Base-by-base conservation (phyloP, 306 rosid genomes). In the Casuarina equisetifolia region DNA sequence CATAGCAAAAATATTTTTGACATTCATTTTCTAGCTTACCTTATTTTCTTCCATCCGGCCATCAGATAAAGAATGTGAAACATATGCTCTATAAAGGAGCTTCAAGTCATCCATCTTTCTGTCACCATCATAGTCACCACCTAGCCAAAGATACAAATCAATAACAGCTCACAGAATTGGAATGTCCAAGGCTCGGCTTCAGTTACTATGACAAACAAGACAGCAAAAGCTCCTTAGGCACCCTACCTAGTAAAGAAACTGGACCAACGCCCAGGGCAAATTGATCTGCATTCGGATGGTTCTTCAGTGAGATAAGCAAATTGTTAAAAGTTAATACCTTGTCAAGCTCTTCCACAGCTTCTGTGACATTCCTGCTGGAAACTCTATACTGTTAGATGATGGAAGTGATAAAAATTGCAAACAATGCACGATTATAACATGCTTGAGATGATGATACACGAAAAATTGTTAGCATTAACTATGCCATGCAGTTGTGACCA, bases 231-330 rank as follows among this genome's bases (percentile, higher is more conserved):
- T 36, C 45, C 40, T 59, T 38, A 40, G 25, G 64, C 82, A 75
- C 39, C 86, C 80, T 84, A 90, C 98, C 98, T 25, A 82, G 69
- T 82, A 92, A 85, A 82, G 97, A 91, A 86, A 95, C 69, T 0
- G 97, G 93, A 36, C 99, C 99, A 74, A 89, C 88, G 73, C 99
- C 97, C 75, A 90, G 86, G 78, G 97, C 96, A 88, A 96, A 89
- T 80, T 72, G 85, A 77, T 77, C 93, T 36, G 80, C 90, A 78
- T 89, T 96, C 17, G 89, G 85, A 76, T 90, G 94, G 81, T 80
- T 92, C 93, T 87, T 92, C 16, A 96, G 86, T 72, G 96, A 88
- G 84, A 88, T 85, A 69, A 96, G 96, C 84, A 82, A 85, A 79
- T 74, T 74, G 80, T 92, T 96, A 79, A 92, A 86, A 70, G 84